Evolutionary conservation across 768 basidiomycete species (phyloP), one percentile per base, ranked within the genome.

Genomic region (Trametes cinnabarina): DNA sequence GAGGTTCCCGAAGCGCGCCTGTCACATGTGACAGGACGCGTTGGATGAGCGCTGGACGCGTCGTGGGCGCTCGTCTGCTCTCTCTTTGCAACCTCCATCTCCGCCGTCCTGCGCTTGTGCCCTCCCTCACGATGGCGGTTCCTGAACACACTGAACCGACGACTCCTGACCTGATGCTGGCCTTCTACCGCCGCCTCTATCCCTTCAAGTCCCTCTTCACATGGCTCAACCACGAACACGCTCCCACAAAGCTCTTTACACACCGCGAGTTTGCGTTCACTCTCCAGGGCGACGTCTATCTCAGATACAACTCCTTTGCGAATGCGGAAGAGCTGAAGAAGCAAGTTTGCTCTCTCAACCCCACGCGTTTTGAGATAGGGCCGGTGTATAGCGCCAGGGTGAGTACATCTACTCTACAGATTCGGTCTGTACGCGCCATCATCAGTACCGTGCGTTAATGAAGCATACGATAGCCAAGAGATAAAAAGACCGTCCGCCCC

Each of bases 261-360:
- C 86, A 98, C 68, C 88, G 97, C 69, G 97, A 99, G 72, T 96
- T 98, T 70, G 87, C 97, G 20, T 95, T 96, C 72, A 98, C 95
- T 3, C 83, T 98, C 20, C 82, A 82, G 32, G 90, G 88, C 43
- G 96, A 98, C 63, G 86, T 92, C 12, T 98, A 98, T 73, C 77
- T 98, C 30, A 90, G 97, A 15, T 98, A 98, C 77, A 88, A 97
- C 71, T 96, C 92, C 2, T 99, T 97, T 72, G 78, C 75, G 32
- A 86, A 81, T 34, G 80, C 79, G 3, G 94, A 97, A 1, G 97
- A 98, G 51, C 84, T 98, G 68, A 96, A 97, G 74, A 90, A 90
- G 63, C 88, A 96, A 71, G 83, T 94, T 5, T 82, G 91, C 60
- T 73, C 86, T 34, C 77, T 92, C 52, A 94, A 91, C 63, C 97